Conservation (phyloP, 2,329 filamentous ascomycete genomes). For the Ophiostoma quercus region DNA sequence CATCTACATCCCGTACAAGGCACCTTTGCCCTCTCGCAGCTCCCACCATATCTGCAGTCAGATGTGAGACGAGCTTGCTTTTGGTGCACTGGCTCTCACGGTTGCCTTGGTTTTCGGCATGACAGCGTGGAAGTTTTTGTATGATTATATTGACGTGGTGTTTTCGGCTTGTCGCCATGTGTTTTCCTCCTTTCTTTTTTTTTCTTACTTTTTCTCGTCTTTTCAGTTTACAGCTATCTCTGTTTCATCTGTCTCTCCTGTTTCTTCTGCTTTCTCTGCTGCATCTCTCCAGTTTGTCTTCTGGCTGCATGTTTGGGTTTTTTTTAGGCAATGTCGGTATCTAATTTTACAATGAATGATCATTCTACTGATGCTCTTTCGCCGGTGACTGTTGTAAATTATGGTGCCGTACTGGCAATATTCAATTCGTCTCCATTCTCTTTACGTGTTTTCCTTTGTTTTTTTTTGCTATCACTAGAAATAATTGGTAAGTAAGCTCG, state of each 20-base stretch:
- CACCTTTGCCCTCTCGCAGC: not conserved
- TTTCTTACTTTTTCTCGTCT: not conserved
- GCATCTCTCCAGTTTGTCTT: not conserved
- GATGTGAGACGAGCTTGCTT: not conserved
- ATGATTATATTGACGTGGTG: slow-evolving; percentile 12
- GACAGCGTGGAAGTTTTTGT: slow-evolving; percentile 11
- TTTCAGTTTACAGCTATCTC: not conserved
- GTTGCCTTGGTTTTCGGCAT: slow-evolving; percentile 7
- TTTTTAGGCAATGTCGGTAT: slow-evolving; percentile 16
- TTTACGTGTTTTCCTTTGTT: too few species aligned
- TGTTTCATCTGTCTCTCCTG: not conserved
- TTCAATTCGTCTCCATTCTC: not conserved
- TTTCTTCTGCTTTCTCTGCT: not conserved
- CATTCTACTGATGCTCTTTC: not conserved
- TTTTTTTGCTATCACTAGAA: too few species aligned
- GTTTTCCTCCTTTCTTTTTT: not conserved
- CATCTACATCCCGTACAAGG: not conserved
- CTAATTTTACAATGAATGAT: not conserved
- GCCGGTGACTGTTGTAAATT: not conserved
- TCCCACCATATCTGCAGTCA: not conserved
- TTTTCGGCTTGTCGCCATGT: not conserved
- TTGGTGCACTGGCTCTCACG: not conserved
- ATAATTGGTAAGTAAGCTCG: not conserved
- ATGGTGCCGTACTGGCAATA: not conserved
- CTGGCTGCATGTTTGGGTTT: slow-evolving; percentile 20